Evolutionary conservation across 768 basidiomycete species (phyloP), one percentile per base, ranked within the genome.

Genomic region (Suillus decipiens): DNA sequence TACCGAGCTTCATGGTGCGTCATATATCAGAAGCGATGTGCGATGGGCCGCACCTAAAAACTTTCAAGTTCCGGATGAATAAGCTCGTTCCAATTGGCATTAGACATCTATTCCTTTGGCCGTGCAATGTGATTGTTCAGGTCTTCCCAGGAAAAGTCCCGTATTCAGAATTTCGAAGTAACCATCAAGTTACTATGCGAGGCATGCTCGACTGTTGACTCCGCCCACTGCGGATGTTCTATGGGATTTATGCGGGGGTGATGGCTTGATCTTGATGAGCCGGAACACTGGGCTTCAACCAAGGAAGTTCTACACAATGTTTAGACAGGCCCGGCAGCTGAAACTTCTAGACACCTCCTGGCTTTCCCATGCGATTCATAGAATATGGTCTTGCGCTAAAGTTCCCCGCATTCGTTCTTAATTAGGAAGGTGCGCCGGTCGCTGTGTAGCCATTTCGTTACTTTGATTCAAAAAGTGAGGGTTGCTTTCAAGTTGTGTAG

Each of bases 1-100:
- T 14, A 69, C 69, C 28, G 77, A 80, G 61, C 69, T 77, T 60
- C 70, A 75, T 42, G 69, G 73, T n/a, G 61, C 71, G 14, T 69
- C 68, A 24, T 73, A 66, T 33, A 69, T 45, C 36, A 24, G 48
- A 61, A 59, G 60, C 15, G 41, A 39, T 45, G 59, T 63, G 5
- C 47, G 59, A 39, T 63, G 62, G 62, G 47, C 62, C 7, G 62
- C 62, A n/a, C 62, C 59, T 9, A 59, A 61, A 42, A 36, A 61
- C 19, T 61, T 63, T 24, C 10, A 61, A 42, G 60, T 61, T 11
- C 58, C 58, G 4, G 59, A 60, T 2, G 59, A 37, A 33, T 19
- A 37, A 60, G 59, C 3, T 37, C 15, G 3, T 50, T 50, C 31
- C 42, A 43, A 56, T 22, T 56, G 19, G 34, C 67, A n/a, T 66